These are phyloP conservation scores for Cordyceps cicadae DNA, from an alignment of 2,329 filamentous ascomycete genomes.

Conservation along the genomic window DNA sequence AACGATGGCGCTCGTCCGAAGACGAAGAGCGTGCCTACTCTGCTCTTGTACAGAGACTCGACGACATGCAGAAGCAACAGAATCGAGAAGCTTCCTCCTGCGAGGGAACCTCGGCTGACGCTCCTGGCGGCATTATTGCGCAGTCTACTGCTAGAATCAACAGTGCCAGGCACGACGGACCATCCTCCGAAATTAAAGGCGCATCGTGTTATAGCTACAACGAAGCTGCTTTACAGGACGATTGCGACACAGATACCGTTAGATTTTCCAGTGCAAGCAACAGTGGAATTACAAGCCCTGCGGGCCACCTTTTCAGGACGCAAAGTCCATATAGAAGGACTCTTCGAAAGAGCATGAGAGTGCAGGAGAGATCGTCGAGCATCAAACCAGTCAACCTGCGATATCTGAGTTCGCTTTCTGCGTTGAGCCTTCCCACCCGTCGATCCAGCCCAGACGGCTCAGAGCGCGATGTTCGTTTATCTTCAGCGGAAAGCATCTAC, in stretches of 20 bases:
- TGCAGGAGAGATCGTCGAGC: slow-evolving; percentile 14
- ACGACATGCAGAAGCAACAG: slow-evolving; percentile 27
- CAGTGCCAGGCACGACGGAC: neutral
- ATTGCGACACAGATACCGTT: neutral
- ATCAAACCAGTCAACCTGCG: slow-evolving; percentile 21
- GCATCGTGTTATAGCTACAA: neutral
- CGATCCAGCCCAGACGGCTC: slow-evolving; percentile 32
- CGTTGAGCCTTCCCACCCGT: slow-evolving; percentile 30
- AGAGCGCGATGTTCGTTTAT: slow-evolving; percentile 28
- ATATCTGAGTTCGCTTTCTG: slow-evolving; percentile 34
- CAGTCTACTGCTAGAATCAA: neutral
- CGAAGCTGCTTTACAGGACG: neutral
- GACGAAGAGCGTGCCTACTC: slow-evolving; percentile 55
- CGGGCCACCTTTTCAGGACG: slow-evolving; percentile 43
- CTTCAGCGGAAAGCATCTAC: slow-evolving; percentile 43
- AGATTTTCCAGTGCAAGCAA: neutral
- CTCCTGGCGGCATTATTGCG: neutral
- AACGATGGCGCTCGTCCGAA: slow-evolving; percentile 23
- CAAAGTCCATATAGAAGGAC: slow-evolving; percentile 48
- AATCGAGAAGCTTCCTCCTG: neutral
- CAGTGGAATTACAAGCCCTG: slow-evolving; percentile 35
- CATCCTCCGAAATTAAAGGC: neutral
- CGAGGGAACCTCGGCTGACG: neutral
- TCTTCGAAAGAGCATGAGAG: slow-evolving; percentile 38
- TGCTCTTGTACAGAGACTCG: slow-evolving; percentile 51